A percentile compares a stretch with the other conserved stretches of the same genome.
Evolutionary conservation across 768 basidiomycete genomes (phyloP).

Genomic region (Boletus coccyginus): DNA sequence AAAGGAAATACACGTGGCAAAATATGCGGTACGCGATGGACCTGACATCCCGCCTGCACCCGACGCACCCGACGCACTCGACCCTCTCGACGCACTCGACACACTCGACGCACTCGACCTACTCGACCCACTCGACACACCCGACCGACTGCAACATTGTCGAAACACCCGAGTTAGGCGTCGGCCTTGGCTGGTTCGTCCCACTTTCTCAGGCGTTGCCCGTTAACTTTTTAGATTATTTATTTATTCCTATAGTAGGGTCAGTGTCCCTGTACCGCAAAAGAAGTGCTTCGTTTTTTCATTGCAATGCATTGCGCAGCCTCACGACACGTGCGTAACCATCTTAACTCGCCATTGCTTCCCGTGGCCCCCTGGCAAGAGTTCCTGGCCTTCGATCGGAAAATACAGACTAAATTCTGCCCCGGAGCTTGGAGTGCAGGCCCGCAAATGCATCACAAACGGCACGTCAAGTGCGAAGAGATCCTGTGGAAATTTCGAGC

Average conservation of each 20-base stretch:
- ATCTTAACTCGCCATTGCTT: not conserved
- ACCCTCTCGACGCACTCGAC: too few species aligned
- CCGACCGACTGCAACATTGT: too few species aligned
- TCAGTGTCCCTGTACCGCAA: not conserved
- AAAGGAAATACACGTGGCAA: too few species aligned
- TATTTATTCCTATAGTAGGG: not conserved
- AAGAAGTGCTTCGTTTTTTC: not conserved
- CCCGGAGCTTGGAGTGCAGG: not conserved
- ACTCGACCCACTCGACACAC: too few species aligned
- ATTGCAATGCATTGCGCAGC: not conserved
- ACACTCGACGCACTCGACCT: too few species aligned
- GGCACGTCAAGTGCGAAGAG: not conserved
- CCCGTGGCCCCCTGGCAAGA: not conserved
- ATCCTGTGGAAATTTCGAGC: not conserved
- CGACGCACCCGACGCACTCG: too few species aligned
- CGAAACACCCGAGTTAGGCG: too few species aligned
- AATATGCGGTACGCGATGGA: too few species aligned
- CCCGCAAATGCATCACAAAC: not conserved
- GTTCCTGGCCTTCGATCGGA: not conserved
- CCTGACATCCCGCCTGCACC: too few species aligned
- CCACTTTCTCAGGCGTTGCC: too few species aligned
- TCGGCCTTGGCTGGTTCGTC: too few species aligned
- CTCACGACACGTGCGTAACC: not conserved
- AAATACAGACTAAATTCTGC: not conserved
- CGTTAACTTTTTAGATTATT: not conserved